Conservation (phyloP, 495 filamentous ascomycete species). For the Glarea lozoyensis region DNA sequence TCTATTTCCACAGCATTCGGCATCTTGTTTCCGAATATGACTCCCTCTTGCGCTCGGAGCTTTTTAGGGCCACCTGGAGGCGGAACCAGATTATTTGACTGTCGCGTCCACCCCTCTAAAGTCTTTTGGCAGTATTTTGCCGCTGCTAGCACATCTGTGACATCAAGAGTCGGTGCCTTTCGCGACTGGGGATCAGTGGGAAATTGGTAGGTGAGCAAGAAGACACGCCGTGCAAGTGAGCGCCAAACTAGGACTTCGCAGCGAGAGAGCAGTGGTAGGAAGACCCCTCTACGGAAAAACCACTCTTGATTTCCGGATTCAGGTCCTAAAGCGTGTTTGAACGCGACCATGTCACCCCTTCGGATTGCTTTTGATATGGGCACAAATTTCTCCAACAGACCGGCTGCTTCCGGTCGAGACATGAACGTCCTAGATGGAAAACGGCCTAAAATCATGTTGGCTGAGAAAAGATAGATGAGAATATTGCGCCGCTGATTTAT, state of each 20-base stretch:
- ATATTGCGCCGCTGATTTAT: slow-evolving; percentile 67
- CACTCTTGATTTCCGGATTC: slow-evolving; percentile 43
- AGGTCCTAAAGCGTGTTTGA: slow-evolving; percentile 52
- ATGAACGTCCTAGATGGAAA: slow-evolving; percentile 65
- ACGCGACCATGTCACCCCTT: slow-evolving; percentile 69
- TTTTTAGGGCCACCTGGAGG: slow-evolving; percentile 35
- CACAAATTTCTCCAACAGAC: slow-evolving; percentile 61
- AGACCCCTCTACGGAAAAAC: slow-evolving; percentile 68
- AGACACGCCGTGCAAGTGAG: slow-evolving; percentile 68
- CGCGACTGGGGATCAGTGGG: slow-evolving; percentile 39
- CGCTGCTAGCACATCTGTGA: slow-evolving; percentile 44
- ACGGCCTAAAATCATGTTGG: slow-evolving; percentile 76
- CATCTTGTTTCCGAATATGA: slow-evolving; percentile 41
- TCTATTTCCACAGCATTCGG: slow-evolving; percentile 64
- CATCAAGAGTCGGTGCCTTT: slow-evolving; percentile 46
- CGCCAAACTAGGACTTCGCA: slow-evolving; percentile 81
- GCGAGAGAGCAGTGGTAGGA: slow-evolving; percentile 61
- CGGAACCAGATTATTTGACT: slow-evolving; percentile 26
- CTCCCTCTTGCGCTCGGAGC: slow-evolving; percentile 38
- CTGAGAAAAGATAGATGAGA: slow-evolving; percentile 73
- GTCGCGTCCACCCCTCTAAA: slow-evolving; percentile 38
- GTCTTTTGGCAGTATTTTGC: slow-evolving; percentile 41
- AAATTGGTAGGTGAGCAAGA: slow-evolving; percentile 48
- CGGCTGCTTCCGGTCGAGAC: slow-evolving; percentile 59
- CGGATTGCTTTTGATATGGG: slow-evolving; percentile 67